Evolutionary conservation across 1,284 basidiomycete species (phyloP).

Genomic region (Moesziomyces antarcticus): DNA sequence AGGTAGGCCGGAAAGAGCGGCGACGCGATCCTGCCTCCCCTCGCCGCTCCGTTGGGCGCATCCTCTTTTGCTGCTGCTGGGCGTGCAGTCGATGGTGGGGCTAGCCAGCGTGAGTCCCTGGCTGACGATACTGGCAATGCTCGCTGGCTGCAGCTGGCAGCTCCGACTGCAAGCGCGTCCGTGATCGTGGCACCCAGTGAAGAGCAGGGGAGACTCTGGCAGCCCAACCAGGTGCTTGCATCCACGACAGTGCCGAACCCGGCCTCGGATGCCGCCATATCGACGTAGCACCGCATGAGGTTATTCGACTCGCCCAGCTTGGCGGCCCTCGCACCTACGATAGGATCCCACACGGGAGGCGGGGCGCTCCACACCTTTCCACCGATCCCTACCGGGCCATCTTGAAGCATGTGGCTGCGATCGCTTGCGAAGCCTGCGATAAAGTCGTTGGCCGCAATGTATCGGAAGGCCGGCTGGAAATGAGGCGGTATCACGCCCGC

Average conservation of each 20-base stretch:
- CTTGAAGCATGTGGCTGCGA: conserved; percentile 45
- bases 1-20: conserved; percentile 45
- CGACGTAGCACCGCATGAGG: conserved; percentile 29
- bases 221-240: background rate
- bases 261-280: conserved; percentile 2
- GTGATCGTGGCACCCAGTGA: background rate
- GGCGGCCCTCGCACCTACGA: conserved; percentile 14
- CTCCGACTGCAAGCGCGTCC: too few relatives aligned
- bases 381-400: background rate
- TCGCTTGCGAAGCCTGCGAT: conserved; percentile 48
- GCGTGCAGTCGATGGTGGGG: background rate
- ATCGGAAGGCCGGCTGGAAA: conserved; percentile 27
- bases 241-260: conserved; percentile 12
- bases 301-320: conserved; percentile 16
- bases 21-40: conserved; percentile 29
- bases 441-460: conserved; percentile 21
- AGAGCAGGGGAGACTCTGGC: background rate
- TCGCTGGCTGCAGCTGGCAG: too few relatives aligned
- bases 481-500: background rate
- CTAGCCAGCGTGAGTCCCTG: background rate
- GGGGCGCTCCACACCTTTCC: conserved; percentile 8
- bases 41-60: background rate
- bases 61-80: background rate
- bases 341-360: conserved; percentile 25
- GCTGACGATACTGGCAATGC: too few relatives aligned